Evolutionary conservation across 1,284 basidiomycete genomes (phyloP).

Genomic region (Lignosus rhinocerotis): DNA sequence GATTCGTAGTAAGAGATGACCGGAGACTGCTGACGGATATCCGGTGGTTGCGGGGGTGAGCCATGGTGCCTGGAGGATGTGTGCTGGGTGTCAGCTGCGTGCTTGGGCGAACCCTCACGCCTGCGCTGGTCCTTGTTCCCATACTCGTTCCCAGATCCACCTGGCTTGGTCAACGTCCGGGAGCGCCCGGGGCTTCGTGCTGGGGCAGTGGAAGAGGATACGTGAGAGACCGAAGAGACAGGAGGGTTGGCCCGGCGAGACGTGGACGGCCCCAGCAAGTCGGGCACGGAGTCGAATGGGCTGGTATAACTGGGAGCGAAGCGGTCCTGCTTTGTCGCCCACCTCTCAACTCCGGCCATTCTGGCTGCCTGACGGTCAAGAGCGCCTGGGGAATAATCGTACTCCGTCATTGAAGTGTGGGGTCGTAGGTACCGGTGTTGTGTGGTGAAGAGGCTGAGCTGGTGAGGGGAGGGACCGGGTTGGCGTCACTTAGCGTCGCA

Average conservation of each 20-base stretch:
- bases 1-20: conserved; percentile 7
- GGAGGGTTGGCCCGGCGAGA: too few species aligned
- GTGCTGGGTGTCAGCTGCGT: conserved; percentile 7
- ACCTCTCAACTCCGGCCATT: conserved; percentile 44
- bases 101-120: conserved; percentile 19
- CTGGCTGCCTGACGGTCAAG: conserved; percentile 44
- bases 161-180: conserved; percentile 13
- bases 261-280: too few species aligned
- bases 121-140: conserved; percentile 5
- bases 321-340: conserved; percentile 37
- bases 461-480: not conserved
- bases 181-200: conserved; percentile 13
- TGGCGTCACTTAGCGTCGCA: conserved; percentile 2
- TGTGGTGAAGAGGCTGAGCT: not conserved
- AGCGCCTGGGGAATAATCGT: conserved; percentile 56
- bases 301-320: conserved; percentile 27
- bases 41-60: conserved; percentile 15
- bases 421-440: conserved; percentile 1
- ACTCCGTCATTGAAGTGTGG: conserved; percentile 46
- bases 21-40: conserved; percentile 11
- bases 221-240: not conserved
- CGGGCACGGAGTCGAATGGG: too few species aligned
- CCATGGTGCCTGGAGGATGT: conserved; percentile 13
- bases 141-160: not conserved
- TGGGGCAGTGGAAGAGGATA: conserved; percentile 2